Evolutionary conservation across 129 eudicot genomes (phyloP), one percentile per base, ranked within the genome.

Genomic region (Flaveria bidentis): DNA sequence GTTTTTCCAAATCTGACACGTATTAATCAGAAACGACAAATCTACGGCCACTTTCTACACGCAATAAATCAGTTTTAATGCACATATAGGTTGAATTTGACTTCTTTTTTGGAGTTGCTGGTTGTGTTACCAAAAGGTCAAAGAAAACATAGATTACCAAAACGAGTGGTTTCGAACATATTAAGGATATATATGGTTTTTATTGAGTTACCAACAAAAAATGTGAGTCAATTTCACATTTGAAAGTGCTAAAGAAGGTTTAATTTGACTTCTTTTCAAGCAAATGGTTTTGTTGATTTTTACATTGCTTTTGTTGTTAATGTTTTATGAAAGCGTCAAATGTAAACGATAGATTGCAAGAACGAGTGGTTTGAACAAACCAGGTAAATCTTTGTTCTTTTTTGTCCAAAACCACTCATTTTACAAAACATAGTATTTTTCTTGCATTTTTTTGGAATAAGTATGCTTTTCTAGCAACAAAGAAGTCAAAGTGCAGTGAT

Each of bases 241-340:
- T 76, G 55, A 50, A 65, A n/a, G 75, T 42, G n/a, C 18, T 56
- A 42, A 26, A 30, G 52, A 23, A 55, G 75, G 64, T 77, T 68
- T 15, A 69, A 55, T 55, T 55, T 69, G 62, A 69, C 61, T 25
- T 69, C 18, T 68, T 57, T 78, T 25, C 11, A 33, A 57, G 69
- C 13, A 33, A 13, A 67, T 56, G 76, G 18, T 69, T 67, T 78
- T 56, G 76, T 78, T 68, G 76, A 69, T 71, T 78, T 16, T 57
- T 56, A 28, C 60, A 10, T 55, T 46, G 75, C 26, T 56, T 68
- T 68, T 64, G 50, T 68, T 42, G 69, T 44, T 68, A 12, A 56
- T 57, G 49, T 78, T 69, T 56, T 44, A 67, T 52, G 57, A 15
- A 67, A 50, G 67, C 16, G 20, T 67, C 52, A 33, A 51, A 42